Evolutionary conservation across 768 basidiomycete genomes (phyloP).

Genomic region (Macrolepiota dolichaula): DNA sequence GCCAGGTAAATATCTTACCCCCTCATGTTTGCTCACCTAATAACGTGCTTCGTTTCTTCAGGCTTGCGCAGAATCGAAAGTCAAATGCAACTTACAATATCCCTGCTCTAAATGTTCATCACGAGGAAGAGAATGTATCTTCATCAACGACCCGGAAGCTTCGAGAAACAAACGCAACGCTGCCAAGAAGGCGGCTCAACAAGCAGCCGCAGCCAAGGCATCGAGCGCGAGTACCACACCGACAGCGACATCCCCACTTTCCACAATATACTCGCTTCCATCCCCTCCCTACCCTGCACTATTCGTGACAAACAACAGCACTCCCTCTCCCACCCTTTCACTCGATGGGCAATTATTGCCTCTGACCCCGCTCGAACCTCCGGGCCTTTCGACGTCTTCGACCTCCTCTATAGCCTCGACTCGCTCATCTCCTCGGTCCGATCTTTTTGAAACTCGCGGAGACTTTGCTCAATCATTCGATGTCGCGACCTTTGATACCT

Average conservation of each 20-base stretch:
- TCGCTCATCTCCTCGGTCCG: constrained; percentile 36
- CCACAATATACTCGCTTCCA: constrained; percentile 11
- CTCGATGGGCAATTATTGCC: constrained; percentile 15
- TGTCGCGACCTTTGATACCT: constrained; percentile 20
- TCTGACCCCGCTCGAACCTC: constrained; percentile 17
- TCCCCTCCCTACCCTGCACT: constrained; percentile 30
- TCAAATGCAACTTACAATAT: constrained; percentile 66
- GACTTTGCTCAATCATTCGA: constrained; percentile 17
- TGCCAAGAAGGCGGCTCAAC: constrained; percentile 24
- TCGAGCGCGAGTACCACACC: background rate
- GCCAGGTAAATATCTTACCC: constrained; percentile 35
- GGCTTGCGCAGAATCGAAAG: constrained; percentile 73
- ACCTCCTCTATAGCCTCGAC: constrained; percentile 32
- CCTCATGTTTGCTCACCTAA: constrained; percentile 7
- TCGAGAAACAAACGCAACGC: constrained; percentile 36
- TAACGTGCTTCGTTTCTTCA: constrained; percentile 17
- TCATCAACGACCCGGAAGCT: constrained; percentile 46
- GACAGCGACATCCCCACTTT: constrained; percentile 1
- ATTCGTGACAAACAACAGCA: constrained; percentile 11
- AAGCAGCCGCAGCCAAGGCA: constrained; percentile 3
- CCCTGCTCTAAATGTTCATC: constrained; percentile 67
- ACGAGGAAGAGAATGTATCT: constrained; percentile 63
- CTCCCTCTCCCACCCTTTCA: constrained; percentile 17
- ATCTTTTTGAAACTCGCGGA: constrained; percentile 31
- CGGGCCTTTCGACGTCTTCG: constrained; percentile 27